Base-by-base conservation (phyloP, 768 basidiomycete genomes). In the Trametes cingulata region DNA sequence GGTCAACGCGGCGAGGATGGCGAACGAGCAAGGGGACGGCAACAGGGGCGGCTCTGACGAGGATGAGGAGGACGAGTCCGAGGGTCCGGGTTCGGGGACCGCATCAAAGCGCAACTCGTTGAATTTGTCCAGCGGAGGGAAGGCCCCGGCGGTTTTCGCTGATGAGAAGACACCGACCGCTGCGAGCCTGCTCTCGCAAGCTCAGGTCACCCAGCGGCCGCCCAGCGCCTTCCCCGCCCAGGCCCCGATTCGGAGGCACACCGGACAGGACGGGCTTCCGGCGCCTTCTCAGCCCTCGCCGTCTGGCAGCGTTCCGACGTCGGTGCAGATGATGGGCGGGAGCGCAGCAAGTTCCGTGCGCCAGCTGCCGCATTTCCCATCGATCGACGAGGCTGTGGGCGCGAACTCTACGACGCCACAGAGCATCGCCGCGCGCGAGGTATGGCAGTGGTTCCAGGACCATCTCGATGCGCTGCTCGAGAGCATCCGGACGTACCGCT, bases 361-460 rank as follows among this genome's bases (percentile, higher is more conserved):
- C 59, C 87, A 88, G 55, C 78, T 92, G 67, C 81, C 87, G 0
- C 85, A 88, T 65, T 95, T 94, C 75, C 93, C 93, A 2, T 86
- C 85, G 47, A 90, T 94, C 63, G 91, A 91, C 61, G 92, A 94
- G 74, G 91, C 91, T 20, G 82, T 93, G 39, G 88, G 87, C 48
- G 79, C 83, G 25, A 86, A 79, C 67, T 88, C 88, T 12, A 83
- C 86, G n/a, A 84, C 90, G 46, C 78, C 90, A 27, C 88, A 93
- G 66, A 83, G 85, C 55, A 81, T 91, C 20, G 87, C 87, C 61
- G 93, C 90, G 27, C 84, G 90, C 65, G 91, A 92, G 72, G 90
- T 93, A 6, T 96, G 94, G 94, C 82, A 80, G 29, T 92, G 91
- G 87, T 96, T 96, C 79, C 88, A 91, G 72, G 89, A 93, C 58